Evolutionary conservation across 2,329 filamentous ascomycete genomes (phyloP), one percentile per base, ranked within the genome.

Genomic region (Dothistroma septosporum): DNA sequence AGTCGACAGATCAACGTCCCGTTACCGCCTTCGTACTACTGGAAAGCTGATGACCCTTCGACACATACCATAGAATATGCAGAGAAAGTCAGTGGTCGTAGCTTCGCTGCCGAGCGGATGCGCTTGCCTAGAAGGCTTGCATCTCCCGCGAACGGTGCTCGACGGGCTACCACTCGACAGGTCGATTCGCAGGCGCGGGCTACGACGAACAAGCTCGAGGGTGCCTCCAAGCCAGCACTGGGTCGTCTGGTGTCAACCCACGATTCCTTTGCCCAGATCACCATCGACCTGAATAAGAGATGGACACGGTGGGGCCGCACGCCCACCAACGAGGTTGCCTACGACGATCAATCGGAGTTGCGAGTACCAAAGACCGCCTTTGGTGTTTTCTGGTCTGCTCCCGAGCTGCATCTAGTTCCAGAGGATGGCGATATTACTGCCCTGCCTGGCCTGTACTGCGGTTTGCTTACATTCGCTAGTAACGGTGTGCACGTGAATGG

Each of bases 331-430:
- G 93, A 88, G 0, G 76, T 87, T 32, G 79, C 87, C 2, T 90
- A 92, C 69, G 75, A 82, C 0, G 79, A 87, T 53, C 77, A 75
- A 32, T 76, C 78, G 24, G 91, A 97, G 66, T 82, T 80, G 1
- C 87, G 87, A 16, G 85, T 97, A 37, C 92, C 1, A 93, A 93
- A 71, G 87, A 87, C 64, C 91, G 90, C 0, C 85, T 96, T 60
- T 67, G 88, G 90, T 69, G 79, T 97, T 41, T 80, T 91, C 35
- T 84, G 94, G 32, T 91, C 88, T 82, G 86, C 84, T 58, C 82
- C 86, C 0, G 84, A 84, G 11, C 87, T 87, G 60, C 87, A 90
- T 60, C 80, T 80, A 55, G 78, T 79, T 37, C 82, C 75, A 10
- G 72, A 75, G 49, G 66, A 73, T 55, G 75, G 82, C 55, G 84